Conservation (phyloP, 495 filamentous ascomycete species). For the Extremus antarcticus region DNA sequence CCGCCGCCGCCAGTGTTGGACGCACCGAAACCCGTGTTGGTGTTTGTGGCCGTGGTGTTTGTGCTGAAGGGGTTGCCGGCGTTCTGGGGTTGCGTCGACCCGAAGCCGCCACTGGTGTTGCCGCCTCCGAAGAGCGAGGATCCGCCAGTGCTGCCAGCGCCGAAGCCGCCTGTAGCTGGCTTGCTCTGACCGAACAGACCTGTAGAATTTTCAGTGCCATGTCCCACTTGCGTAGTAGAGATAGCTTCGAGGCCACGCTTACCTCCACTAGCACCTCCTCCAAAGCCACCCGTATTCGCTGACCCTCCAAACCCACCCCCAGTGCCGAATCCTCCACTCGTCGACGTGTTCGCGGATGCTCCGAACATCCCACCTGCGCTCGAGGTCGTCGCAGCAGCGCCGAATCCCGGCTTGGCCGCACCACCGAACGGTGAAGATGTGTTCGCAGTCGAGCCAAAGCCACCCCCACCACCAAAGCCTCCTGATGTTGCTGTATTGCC, state of each 20-base stretch:
- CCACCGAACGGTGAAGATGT: constrained; percentile 30
- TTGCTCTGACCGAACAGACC: constrained; percentile 39
- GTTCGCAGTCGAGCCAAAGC: constrained; percentile 23
- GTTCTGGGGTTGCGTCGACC: constrained; percentile 22
- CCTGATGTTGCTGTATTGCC: constrained; percentile 14
- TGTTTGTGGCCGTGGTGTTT: constrained; percentile 8
- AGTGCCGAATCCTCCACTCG: constrained; percentile 31
- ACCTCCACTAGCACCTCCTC: constrained; percentile 33
- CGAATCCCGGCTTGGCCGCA: constrained; percentile 19
- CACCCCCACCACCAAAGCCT: constrained; percentile 25
- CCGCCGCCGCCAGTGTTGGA: constrained; percentile 6
- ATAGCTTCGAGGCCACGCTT: constrained; percentile 20
- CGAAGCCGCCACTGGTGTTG: constrained; percentile 35
- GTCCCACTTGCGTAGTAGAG: constrained; percentile 3
- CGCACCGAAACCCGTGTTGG: constrained; percentile 10
- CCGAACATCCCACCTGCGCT: constrained; percentile 44
- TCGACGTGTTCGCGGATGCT: constrained; percentile 25
- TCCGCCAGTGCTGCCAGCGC: constrained; percentile 10
- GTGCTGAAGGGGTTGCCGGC: constrained; percentile 10
- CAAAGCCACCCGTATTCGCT: constrained; percentile 34
- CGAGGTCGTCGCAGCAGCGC: constrained; percentile 13
- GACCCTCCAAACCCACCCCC: constrained; percentile 43
- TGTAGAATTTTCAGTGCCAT: constrained; percentile 18
- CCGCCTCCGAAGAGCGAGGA: constrained; percentile 28
- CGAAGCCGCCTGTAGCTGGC: constrained; percentile 26